Evolutionary conservation across 2,329 filamentous ascomycete species (phyloP).

Genomic region (Pseudocercospora crystallina): DNA sequence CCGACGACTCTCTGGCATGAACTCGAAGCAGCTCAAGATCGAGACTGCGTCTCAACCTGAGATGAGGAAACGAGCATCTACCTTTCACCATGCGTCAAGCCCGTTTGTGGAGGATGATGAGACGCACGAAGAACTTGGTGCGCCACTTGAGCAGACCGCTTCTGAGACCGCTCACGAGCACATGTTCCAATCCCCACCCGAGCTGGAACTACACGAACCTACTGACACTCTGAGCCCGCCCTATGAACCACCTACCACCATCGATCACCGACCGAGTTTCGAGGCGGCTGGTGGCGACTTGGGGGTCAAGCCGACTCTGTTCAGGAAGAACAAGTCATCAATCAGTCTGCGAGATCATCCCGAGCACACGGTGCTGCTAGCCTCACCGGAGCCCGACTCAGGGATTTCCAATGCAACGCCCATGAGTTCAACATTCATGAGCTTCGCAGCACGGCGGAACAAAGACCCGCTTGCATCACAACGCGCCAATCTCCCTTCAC

Average conservation of each 20-base stretch:
- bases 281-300: constrained; percentile 29
- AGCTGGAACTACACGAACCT: constrained; percentile 27
- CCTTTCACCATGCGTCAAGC: constrained; percentile 31
- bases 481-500: constrained; percentile 48
- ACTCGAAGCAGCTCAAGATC: constrained; percentile 81
- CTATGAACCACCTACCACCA: constrained; percentile 17
- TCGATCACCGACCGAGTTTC: constrained; percentile 22
- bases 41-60: constrained; percentile 60
- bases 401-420: constrained; percentile 73
- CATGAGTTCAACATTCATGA: constrained; percentile 65
- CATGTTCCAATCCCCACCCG: constrained; percentile 33
- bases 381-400: constrained; percentile 57
- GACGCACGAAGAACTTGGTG: constrained; percentile 13
- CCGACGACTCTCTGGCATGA: constrained; percentile 76
- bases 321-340: constrained; percentile 54
- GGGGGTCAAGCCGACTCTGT: constrained; percentile 27
- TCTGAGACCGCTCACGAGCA: constrained; percentile 30
- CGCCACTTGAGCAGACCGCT: constrained; percentile 20
- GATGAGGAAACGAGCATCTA: constrained; percentile 32
- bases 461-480: constrained; percentile 32
- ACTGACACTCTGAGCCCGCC: constrained; percentile 10
- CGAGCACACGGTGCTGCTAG: constrained; percentile 68
- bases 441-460: constrained; percentile 40
- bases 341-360: constrained; percentile 61
- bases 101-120: constrained; percentile 27